Conservation (phyloP, 179 eudicot genomes). For the Beta lomatogona region DNA sequence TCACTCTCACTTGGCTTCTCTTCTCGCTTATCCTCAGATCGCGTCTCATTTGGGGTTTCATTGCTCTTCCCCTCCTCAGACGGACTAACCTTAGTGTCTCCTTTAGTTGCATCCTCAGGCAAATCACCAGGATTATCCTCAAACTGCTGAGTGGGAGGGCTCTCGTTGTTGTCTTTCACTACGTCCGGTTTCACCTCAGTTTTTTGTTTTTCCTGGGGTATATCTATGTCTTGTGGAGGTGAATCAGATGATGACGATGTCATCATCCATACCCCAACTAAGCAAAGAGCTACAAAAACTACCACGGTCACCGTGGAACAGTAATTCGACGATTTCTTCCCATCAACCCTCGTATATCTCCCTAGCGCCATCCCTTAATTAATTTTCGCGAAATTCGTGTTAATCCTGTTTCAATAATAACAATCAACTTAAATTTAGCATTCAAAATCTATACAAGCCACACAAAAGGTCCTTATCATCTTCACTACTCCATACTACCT, state of each 20-base stretch:
- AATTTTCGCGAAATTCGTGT: not conserved
- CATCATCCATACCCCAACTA: constrained; percentile 96
- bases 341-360: constrained; percentile 76
- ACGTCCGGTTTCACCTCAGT: constrained; percentile 47
- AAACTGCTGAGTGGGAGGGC: constrained; percentile 51
- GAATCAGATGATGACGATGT: constrained; percentile 44
- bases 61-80: constrained; percentile 41
- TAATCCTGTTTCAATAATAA: constrained; percentile 32
- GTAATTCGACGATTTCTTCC: constrained; percentile 68
- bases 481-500: not conserved
- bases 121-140: constrained; percentile 79
- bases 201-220: constrained; percentile 50
- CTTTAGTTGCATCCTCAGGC: constrained; percentile 81
- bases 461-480: not conserved
- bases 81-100: constrained; percentile 39
- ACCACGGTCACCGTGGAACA: constrained; percentile 80
- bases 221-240: constrained; percentile 56
- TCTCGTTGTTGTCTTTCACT: constrained; percentile 44
- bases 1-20: constrained; percentile 40
- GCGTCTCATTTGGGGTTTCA: constrained; percentile 30
- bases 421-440: constrained; percentile 18
- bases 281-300: constrained; percentile 77
- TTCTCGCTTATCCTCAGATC: constrained; percentile 45
- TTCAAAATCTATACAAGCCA: not conserved
- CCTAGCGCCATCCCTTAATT: constrained; percentile 64